phyloP scores from a whole-genome alignment of 192 early-diverging fungal species.

The Geranomyces michiganensis region DNA sequence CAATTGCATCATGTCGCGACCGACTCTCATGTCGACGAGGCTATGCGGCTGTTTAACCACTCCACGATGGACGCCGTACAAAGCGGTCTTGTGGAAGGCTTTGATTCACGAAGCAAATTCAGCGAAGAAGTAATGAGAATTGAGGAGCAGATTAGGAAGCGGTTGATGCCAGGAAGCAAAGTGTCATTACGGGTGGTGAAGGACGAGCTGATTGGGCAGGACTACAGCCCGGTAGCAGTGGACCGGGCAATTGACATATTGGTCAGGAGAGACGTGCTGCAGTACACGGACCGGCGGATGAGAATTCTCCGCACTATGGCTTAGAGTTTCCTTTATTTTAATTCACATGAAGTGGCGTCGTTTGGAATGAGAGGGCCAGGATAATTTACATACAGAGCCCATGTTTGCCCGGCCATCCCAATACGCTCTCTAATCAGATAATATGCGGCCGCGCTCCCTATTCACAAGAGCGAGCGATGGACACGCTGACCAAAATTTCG shows the following conservation, averaged over 20 bases:
- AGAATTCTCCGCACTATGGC: constrained; percentile 39
- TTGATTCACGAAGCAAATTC: constrained; percentile 71
- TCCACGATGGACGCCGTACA: constrained; percentile 98
- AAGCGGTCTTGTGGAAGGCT: constrained; percentile 79
- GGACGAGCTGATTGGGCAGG: constrained; percentile 56
- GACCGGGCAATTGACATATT: constrained; percentile 77
- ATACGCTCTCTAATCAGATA: too few species aligned
- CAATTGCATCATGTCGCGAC: constrained; percentile 80
- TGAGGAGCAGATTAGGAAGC: constrained; percentile 81
- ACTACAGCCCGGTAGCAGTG: constrained; percentile 46
- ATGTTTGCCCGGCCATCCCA: too few species aligned
- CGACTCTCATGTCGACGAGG: constrained; percentile 94
- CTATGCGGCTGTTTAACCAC: constrained; percentile 94
- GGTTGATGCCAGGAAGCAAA: constrained; percentile 85
- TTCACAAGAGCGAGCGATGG: too few species aligned
- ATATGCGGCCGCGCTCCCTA: too few species aligned
- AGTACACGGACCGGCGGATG: constrained; percentile 78
- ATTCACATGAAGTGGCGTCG: too few species aligned
- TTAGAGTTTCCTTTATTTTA: neutral
- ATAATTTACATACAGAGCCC: too few species aligned
- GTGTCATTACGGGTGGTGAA: constrained; percentile 61
- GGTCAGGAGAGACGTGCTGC: constrained; percentile 77
- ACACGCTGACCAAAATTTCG: too few species aligned
- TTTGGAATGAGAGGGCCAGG: too few species aligned
- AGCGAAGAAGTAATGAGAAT: constrained; percentile 75